Base-by-base conservation (phyloP, 169 alveolate species). In the Plasmodium yoelii region DNA sequence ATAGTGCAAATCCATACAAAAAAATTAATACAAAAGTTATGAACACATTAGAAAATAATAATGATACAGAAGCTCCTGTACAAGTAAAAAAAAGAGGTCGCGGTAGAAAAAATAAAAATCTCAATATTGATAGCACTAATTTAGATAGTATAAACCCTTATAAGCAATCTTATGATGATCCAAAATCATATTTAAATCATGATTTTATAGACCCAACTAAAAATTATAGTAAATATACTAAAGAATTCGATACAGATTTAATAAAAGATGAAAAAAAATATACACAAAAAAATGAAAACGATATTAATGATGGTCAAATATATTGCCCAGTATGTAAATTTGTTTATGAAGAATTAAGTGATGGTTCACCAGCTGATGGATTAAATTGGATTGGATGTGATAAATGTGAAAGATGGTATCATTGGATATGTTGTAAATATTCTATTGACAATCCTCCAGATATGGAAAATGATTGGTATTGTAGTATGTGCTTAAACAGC, bases 341-440 rank as follows among this genome's bases (percentile, higher is more conserved):
- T 47, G 72, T 91, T 34, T 93, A 93, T 72, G 93, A 90, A 72
- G 96, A 93, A 84, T 87, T 88, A 47, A 87, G 94, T 80, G 95
- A 94, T 22, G 96, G 96, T 10, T 69, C 93, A 63, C 96, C 96
- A 19, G 96, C 95, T n/a, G 96, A 93, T 69, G 96, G 93, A 7
- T 87, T 93, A 60, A 94, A 93, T 55, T 93, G 96, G 96, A 93
- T 93, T 28, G 96, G 96, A 28, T 93, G 96, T 87, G 96, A 93
- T 88, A 90, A 72, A 74, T 93, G 96, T 74, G 95, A 93, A 71
- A 88, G 93, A 57, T 93, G 96, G 96, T 93, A 73, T 77, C 96
- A 93, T 80, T 92, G 92, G 88, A 93, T 93, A 22, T 93, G 96
- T 71, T 77, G 88, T 59, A 77, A 77, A 46, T 77, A 77, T 77